Evolutionary conservation across 306 rosid genomes (phyloP), one percentile per base, ranked within the genome.

Genomic region (Gynostemma pentaphyllum): DNA sequence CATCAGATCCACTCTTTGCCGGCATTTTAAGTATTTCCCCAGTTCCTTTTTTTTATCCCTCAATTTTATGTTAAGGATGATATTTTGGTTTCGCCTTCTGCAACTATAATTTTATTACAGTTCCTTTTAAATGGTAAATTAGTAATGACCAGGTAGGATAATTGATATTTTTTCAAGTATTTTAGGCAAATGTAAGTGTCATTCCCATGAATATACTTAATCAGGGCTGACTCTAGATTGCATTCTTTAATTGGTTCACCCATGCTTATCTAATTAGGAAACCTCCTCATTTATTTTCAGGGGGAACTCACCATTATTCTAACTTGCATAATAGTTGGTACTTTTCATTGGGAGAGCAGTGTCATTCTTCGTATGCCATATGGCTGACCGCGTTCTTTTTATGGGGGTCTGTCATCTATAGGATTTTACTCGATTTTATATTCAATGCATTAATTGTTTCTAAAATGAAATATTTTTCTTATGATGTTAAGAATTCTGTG

Each of bases 1-100:
- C 64, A 75, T 92, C 48, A 82, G 99, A 8, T 86, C 90, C 57
- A 81, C 84, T n/a, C 81, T 92, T 28, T 92, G 95, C 73, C 82
- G 78, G 24, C 90, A 88, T 88, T 86, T 92, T 45, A 72, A 74
- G 99, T 88, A 74, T 56, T 73, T 51, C 30, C 8, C 49, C 4
- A 2, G 3, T 28, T n/a, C n/a, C n/a, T n/a, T n/a, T n/a, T 14
- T 49, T 7, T 48, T 10, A 6, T 1, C 27, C 27, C 24, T 1
- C 19, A 27, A 9, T 14, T 27, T 26, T 24, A 52, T 27, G 5
- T 9, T 2, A 2, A 19, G 5, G 39, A 34, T 9, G 9, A 34
- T 5, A 34, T 34, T 9, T 34, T 1, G 11, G n/a, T n/a, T n/a
- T n/a, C 11, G 11, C 44, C 44, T 9, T 39, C 44, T 39, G 44